Conservation (phyloP, 495 filamentous ascomycete species). For the Pseudoneurospora amorphoporcata region DNA sequence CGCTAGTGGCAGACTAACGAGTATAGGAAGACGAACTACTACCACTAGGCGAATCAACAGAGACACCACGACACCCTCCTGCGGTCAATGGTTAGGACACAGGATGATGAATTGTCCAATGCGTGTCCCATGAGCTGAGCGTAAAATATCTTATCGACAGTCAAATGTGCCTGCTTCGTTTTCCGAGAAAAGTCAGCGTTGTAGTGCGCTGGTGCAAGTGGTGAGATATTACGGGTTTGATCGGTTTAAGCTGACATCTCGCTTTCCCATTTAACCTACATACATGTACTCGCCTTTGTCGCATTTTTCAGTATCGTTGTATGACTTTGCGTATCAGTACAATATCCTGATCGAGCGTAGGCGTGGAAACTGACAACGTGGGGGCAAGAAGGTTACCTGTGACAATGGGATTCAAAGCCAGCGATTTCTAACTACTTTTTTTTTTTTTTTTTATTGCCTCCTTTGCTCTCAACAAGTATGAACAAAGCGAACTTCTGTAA, state of each 20-base stretch:
- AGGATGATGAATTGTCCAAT: neutral
- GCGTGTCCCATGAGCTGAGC: neutral
- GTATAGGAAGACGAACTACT: neutral
- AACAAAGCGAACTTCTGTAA: neutral
- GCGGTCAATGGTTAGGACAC: neutral
- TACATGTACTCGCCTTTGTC: neutral
- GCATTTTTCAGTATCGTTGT: neutral
- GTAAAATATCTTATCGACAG: neutral
- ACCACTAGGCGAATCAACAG: neutral
- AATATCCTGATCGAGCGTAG: neutral
- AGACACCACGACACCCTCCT: neutral
- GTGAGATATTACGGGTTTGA: neutral
- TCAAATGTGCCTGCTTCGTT: neutral
- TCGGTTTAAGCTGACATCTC: neutral
- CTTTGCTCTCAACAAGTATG: neutral
- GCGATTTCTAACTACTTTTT: neutral
- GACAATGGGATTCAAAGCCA: neutral
- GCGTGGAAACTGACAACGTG: neutral
- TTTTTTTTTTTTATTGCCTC: neutral
- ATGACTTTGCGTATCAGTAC: neutral
- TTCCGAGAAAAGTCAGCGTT: neutral
- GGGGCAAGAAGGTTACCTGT: neutral
- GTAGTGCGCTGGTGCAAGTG: neutral
- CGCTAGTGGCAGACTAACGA: neutral
- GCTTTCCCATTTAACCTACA: neutral